phyloP scores from a whole-genome alignment of 2,329 filamentous ascomycete genomes.

The Lomentospora prolificans region DNA sequence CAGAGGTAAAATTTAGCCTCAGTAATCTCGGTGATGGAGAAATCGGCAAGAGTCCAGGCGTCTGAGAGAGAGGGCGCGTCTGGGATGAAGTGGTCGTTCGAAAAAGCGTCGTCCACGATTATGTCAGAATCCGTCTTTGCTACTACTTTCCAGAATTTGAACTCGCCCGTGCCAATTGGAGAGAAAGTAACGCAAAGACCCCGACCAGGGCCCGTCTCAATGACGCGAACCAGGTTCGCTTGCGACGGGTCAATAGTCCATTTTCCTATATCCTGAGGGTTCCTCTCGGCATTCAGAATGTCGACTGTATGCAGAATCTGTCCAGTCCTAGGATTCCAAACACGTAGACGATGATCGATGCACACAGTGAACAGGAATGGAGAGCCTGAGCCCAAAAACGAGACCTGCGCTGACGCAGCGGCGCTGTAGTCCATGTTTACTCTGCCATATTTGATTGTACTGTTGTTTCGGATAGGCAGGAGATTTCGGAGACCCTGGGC shows the following conservation, averaged over 20 bases:
- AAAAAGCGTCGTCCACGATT: conserved; percentile 62
- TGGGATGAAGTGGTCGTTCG: conserved; percentile 43
- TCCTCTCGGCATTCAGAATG: conserved; percentile 57
- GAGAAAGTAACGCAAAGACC: conserved; percentile 71
- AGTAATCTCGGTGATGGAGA: conserved; percentile 48
- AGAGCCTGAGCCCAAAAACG: conserved; percentile 37
- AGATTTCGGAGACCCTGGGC: conserved; percentile 55
- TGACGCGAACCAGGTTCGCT: conserved; percentile 63
- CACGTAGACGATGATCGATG: conserved; percentile 77
- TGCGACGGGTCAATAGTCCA: conserved; percentile 74
- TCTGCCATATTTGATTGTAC: conserved; percentile 54
- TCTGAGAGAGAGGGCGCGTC: conserved; percentile 60
- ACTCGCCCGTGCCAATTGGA: conserved; percentile 75
- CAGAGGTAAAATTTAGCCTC: conserved; percentile 55
- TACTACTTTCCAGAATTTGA: conserved; percentile 83
- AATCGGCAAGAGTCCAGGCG: conserved; percentile 74
- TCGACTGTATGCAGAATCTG: conserved; percentile 69
- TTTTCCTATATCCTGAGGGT: conserved; percentile 59
- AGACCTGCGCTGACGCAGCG: conserved; percentile 51
- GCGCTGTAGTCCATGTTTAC: conserved; percentile 57
- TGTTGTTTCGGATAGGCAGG: conserved; percentile 55
- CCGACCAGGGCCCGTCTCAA: conserved; percentile 45
- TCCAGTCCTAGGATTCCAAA: conserved; percentile 82
- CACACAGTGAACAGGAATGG: conserved; percentile 68
- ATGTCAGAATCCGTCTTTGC: conserved; percentile 55